These are phyloP conservation scores for Cenococcum geophilum DNA, from an alignment of 495 filamentous ascomycete species.

Conservation along the genomic window DNA sequence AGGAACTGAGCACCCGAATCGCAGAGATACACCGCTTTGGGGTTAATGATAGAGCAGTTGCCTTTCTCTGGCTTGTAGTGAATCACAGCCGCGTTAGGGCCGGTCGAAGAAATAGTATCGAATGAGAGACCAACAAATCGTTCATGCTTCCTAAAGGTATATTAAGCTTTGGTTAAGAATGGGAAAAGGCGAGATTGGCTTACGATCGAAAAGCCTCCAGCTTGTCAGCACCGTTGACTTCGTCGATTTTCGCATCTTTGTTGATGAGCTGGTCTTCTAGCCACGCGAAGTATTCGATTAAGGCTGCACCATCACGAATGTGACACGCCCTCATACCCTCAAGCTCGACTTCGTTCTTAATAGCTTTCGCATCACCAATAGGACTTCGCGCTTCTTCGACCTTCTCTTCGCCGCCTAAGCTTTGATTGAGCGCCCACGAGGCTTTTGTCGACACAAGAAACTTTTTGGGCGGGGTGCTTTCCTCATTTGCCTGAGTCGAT, in stretches of 20 bases:
- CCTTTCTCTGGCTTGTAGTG: slow-evolving; percentile 92
- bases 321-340: slow-evolving; percentile 93
- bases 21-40: slow-evolving; percentile 84
- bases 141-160: slow-evolving; percentile 51
- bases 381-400: slow-evolving; percentile 85
- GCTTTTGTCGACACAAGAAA: slow-evolving; percentile 83
- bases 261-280: slow-evolving; percentile 78
- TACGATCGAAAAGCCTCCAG: slow-evolving; percentile 69
- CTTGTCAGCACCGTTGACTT: slow-evolving; percentile 86
- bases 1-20: slow-evolving; percentile 94
- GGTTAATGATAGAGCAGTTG: slow-evolving; percentile 77
- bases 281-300: slow-evolving; percentile 95
- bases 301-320: slow-evolving; percentile 85
- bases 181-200: slow-evolving; percentile 6
- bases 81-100: slow-evolving; percentile 91
- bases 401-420: slow-evolving; percentile 78
- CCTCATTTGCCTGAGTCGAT: slow-evolving; percentile 29
- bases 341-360: slow-evolving; percentile 90
- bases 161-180: neutral
- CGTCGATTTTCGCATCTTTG: slow-evolving; percentile 70
- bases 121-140: slow-evolving; percentile 91
- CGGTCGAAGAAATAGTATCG: slow-evolving; percentile 91
- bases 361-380: slow-evolving; percentile 88
- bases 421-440: slow-evolving; percentile 87
- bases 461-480: slow-evolving; percentile 48